Percentiles rank a stretch among this genome's conserved stretches.
phyloP scores from a whole-genome alignment of 768 basidiomycete genomes.

The Tricholoma terreum region DNA sequence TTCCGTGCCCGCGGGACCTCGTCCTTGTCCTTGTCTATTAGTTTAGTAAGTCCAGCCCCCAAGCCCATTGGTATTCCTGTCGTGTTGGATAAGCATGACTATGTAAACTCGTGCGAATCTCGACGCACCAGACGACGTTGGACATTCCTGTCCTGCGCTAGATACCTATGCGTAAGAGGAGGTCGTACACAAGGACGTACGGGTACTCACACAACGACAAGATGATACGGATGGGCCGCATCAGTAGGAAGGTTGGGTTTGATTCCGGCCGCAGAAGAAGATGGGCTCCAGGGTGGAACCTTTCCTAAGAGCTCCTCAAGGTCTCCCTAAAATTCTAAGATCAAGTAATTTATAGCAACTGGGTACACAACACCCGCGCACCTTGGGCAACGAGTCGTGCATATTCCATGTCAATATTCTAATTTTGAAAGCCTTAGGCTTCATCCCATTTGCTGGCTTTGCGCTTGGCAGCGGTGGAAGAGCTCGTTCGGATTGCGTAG shows the following conservation, averaged over 20 bases:
- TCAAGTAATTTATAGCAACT: neutral
- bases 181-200: neutral
- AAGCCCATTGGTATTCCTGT: conserved; percentile 76
- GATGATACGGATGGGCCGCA: conserved; percentile 66
- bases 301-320: conserved; percentile 67
- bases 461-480: conserved; percentile 2
- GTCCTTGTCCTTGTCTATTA: conserved; percentile 52
- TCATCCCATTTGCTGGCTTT: neutral
- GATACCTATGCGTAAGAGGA: conserved; percentile 18
- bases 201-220: conserved; percentile 69
- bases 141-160: conserved; percentile 74
- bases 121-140: conserved; percentile 62
- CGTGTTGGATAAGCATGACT: neutral
- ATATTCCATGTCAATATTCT: conserved; percentile 81
- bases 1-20: conserved; percentile 24
- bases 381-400: conserved; percentile 81
- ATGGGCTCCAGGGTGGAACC: conserved; percentile 43
- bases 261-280: conserved; percentile 20
- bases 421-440: conserved; percentile 46
- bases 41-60: conserved; percentile 66
- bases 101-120: neutral
- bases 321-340: conserved; percentile 52
- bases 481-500: conserved; percentile 6
- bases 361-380: conserved; percentile 17
- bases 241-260: conserved; percentile 52